phyloP scores from a whole-genome alignment of 306 rosid genomes.

The Acacia melanoxylon region DNA sequence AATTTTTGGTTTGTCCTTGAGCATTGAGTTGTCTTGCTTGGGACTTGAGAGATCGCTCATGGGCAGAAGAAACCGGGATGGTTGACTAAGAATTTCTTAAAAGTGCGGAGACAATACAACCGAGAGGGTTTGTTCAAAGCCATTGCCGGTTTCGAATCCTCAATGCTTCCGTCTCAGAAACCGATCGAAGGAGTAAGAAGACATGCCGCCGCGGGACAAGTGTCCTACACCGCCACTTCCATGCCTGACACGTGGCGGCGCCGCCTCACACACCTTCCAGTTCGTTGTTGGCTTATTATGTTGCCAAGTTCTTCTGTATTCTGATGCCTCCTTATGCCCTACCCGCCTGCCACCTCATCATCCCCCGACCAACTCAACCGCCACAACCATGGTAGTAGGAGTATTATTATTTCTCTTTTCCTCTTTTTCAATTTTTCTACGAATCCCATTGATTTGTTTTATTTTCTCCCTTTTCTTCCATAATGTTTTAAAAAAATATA shows the following conservation, averaged over 20 bases:
- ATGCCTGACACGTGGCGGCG: slow-evolving; percentile 28
- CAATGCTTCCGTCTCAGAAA: not conserved
- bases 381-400: slow-evolving; percentile 27
- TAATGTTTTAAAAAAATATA: too few relatives aligned
- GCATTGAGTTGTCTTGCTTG: too few relatives aligned
- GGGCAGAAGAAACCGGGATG: not conserved
- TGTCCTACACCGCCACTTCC: slow-evolving; percentile 22
- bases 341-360: not conserved
- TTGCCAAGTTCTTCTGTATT: slow-evolving; percentile 12
- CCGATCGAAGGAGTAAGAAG: not conserved
- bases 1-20: too few relatives aligned
- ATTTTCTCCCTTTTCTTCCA: not conserved
- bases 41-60: too few relatives aligned
- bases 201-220: slow-evolving; percentile 41
- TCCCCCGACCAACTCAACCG: not conserved
- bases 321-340: not conserved
- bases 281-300: not conserved
- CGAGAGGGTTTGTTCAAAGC: not conserved
- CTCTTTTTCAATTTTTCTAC: not conserved
- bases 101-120: too few relatives aligned
- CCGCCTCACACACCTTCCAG: slow-evolving; percentile 17
- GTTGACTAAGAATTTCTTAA: not conserved
- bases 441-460: not conserved
- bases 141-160: not conserved
- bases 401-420: not conserved